phyloP scores from a whole-genome alignment of 2,329 filamentous ascomycete genomes.

The Scytalidium sp. region DNA sequence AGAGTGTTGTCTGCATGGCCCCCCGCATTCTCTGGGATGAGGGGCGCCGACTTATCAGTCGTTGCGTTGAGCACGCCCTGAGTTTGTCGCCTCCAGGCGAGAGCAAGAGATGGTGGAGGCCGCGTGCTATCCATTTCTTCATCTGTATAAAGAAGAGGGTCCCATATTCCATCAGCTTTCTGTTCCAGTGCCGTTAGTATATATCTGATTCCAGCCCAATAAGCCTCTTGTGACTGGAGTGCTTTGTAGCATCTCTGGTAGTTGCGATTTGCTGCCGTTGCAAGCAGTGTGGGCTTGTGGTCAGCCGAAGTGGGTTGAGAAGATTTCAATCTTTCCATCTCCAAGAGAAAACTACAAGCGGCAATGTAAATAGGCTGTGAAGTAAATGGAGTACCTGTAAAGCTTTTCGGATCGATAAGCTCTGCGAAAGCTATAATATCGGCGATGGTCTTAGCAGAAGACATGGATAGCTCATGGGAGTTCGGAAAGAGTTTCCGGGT shows the following conservation, averaged over 20 bases:
- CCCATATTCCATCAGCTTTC: constrained; percentile 79
- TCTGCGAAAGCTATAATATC: constrained; percentile 87
- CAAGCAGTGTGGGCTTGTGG: constrained; percentile 46
- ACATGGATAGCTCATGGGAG: constrained; percentile 62
- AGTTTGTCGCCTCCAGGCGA: constrained; percentile 22
- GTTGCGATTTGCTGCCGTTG: constrained; percentile 76
- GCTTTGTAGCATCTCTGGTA: constrained; percentile 84
- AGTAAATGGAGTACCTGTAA: constrained; percentile 84
- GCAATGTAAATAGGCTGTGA: constrained; percentile 91
- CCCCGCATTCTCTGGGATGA: constrained; percentile 40
- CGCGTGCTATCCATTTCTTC: constrained; percentile 78
- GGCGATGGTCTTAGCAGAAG: constrained; percentile 76
- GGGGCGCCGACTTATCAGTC: constrained; percentile 26
- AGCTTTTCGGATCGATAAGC: constrained; percentile 79
- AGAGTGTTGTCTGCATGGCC: constrained; percentile 43
- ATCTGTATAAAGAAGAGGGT: constrained; percentile 63
- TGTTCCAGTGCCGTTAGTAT: constrained; percentile 82
- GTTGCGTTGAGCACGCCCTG: not conserved
- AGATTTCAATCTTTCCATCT: constrained; percentile 70
- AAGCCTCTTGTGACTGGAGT: constrained; percentile 71
- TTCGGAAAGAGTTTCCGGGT: constrained; percentile 74
- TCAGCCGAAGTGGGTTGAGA: constrained; percentile 62
- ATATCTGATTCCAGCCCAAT: constrained; percentile 83
- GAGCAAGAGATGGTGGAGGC: constrained; percentile 39
- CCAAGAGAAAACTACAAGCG: constrained; percentile 83